phyloP scores from a whole-genome alignment of 1,284 basidiomycete genomes.

The Cerioporus squamosus region DNA sequence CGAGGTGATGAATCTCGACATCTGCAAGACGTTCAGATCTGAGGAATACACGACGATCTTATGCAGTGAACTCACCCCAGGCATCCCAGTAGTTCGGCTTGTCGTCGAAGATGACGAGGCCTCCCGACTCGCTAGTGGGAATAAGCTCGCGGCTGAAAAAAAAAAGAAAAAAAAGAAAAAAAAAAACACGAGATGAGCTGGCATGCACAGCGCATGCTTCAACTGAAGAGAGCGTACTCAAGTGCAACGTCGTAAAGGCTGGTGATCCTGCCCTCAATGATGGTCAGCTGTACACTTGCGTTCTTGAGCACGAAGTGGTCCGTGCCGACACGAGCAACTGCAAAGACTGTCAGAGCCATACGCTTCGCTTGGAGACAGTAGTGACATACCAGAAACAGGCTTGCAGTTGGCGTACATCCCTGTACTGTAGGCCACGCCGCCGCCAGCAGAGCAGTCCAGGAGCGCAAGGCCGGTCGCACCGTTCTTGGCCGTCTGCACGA shows the following conservation, averaged over 20 bases:
- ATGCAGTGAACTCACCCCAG: slow-evolving; percentile 59
- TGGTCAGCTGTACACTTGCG: slow-evolving; percentile 71
- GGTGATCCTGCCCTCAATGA: slow-evolving; percentile 81
- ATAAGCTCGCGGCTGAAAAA: slow-evolving; percentile 78
- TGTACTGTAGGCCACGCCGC: slow-evolving; percentile 46
- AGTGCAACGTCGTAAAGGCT: slow-evolving; percentile 80
- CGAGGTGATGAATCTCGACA: slow-evolving; percentile 92
- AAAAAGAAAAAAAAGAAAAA: neutral
- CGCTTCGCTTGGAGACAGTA: too few species aligned
- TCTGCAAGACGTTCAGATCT: slow-evolving; percentile 50
- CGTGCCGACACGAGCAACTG: slow-evolving; percentile 62
- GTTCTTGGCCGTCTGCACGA: slow-evolving; percentile 68
- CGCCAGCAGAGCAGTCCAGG: slow-evolving; percentile 57
- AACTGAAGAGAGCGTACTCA: slow-evolving; percentile 45
- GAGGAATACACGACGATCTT: neutral
- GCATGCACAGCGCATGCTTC: too few species aligned
- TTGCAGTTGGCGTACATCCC: slow-evolving; percentile 51
- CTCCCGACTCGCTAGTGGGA: slow-evolving; percentile 73
- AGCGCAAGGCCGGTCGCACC: slow-evolving; percentile 70
- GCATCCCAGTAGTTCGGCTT: slow-evolving; percentile 88
- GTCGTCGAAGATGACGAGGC: slow-evolving; percentile 90
- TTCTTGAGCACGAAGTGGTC: slow-evolving; percentile 78
- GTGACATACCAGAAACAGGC: slow-evolving; percentile 63
- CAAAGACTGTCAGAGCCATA: neutral
- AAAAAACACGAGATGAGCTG: neutral